Evolutionary conservation across 2,329 filamentous ascomycete genomes (phyloP).

Genomic region (Penicillium sp.): DNA sequence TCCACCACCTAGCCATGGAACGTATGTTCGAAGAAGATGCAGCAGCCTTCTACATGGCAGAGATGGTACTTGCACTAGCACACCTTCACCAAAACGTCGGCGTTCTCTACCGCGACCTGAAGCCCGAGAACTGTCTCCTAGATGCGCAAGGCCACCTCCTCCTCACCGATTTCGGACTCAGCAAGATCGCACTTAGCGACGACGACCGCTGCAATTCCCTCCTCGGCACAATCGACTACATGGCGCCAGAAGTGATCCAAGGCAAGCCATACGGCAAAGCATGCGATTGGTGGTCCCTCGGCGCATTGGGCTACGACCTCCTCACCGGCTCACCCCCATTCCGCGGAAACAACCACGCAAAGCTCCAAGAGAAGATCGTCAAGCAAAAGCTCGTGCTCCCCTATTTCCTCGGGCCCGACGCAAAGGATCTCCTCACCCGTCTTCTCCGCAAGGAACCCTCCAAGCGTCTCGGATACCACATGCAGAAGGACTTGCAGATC

Average conservation of each 20-base stretch:
- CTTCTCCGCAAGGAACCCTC: slow-evolving; percentile 87
- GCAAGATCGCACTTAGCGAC: slow-evolving; percentile 81
- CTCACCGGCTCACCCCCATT: slow-evolving; percentile 93
- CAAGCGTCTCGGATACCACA: slow-evolving; percentile 83
- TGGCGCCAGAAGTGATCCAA: slow-evolving; percentile 92
- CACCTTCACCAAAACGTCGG: slow-evolving; percentile 90
- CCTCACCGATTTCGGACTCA: slow-evolving; percentile 93
- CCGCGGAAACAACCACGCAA: slow-evolving; percentile 83
- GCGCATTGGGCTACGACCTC: slow-evolving; percentile 85
- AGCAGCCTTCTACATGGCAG: slow-evolving; percentile 96
- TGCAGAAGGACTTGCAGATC: slow-evolving; percentile 79
- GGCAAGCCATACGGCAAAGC: slow-evolving; percentile 88
- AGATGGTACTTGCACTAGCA: slow-evolving; percentile 91
- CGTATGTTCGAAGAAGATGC: slow-evolving; percentile 91
- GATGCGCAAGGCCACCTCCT: slow-evolving; percentile 89
- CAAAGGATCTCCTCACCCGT: slow-evolving; percentile 88
- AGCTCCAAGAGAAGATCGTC: slow-evolving; percentile 93
- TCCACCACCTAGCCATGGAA: slow-evolving; percentile 89
- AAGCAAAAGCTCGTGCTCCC: slow-evolving; percentile 87
- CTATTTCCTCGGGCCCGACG: slow-evolving; percentile 86
- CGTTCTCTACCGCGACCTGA: slow-evolving; percentile 94
- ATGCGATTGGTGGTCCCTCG: slow-evolving; percentile 98
- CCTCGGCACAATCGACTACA: slow-evolving; percentile 95
- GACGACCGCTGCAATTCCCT: slow-evolving; percentile 77
- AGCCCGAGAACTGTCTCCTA: slow-evolving; percentile 95